Percentiles rank a stretch among this genome's conserved stretches.
These are phyloP conservation scores for Mortierella sp. DNA, from an alignment of 371 early-diverging fungal species.

Conservation along the genomic window DNA sequence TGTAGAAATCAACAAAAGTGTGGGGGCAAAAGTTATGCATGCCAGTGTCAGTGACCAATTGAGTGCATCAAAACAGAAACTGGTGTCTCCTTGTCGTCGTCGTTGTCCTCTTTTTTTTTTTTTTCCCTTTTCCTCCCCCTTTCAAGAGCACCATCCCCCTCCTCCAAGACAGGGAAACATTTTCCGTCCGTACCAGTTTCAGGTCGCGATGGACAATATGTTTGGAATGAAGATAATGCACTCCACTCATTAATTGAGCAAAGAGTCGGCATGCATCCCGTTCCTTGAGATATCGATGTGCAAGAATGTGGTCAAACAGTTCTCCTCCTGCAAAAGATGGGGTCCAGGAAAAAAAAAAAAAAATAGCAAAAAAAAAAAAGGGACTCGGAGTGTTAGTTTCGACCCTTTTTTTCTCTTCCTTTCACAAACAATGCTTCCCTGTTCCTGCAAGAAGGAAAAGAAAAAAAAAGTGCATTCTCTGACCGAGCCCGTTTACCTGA, in stretches of 20 bases:
- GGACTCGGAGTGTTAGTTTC: too few relatives aligned
- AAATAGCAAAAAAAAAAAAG: not conserved
- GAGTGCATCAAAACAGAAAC: not conserved
- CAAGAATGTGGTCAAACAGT: constrained; percentile 94
- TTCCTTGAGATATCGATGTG: constrained; percentile 88
- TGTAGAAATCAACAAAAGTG: constrained; percentile 41
- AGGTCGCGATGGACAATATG: constrained; percentile 94
- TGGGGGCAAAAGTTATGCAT: not conserved
- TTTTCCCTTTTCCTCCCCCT: too few relatives aligned
- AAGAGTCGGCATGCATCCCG: constrained; percentile 89
- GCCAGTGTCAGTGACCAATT: constrained; percentile 13
- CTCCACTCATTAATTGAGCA: constrained; percentile 89
- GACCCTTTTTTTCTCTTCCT: too few relatives aligned
- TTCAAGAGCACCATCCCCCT: too few relatives aligned
- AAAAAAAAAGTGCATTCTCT: not conserved
- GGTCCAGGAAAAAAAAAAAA: not conserved
- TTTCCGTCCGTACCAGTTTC: constrained; percentile 74
- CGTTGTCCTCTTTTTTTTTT: too few relatives aligned
- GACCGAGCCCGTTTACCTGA: too few relatives aligned
- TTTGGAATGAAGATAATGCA: constrained; percentile 85
- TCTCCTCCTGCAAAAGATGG: constrained; percentile 89
- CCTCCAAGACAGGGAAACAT: too few relatives aligned
- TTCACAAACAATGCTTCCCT: not conserved
- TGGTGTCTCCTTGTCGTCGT: not conserved
- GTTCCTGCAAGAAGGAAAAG: constrained; percentile 1